Base-by-base conservation (phyloP, 768 basidiomycete genomes). In the Hemileccinum rubropunctum region DNA sequence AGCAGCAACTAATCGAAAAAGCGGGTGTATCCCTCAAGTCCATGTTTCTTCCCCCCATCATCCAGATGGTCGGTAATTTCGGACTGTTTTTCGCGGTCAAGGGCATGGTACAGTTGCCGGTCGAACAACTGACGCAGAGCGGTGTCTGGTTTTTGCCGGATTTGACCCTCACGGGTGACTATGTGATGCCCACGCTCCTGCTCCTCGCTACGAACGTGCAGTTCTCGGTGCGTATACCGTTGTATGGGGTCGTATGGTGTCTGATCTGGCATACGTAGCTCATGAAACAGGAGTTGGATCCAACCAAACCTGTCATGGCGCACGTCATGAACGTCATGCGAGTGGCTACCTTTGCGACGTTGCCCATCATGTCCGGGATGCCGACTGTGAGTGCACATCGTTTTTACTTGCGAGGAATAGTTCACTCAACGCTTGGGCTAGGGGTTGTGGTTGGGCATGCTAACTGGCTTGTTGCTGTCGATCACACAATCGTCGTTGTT, bases 1-100 rank as follows among this genome's bases (percentile, higher is more conserved):
- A 81, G 55, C 69, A 71, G 51, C 59, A 72, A 38, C 67, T 93
- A 30, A 83, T 88, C 63, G 66, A 75, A 50, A 77, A 83, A 47
- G 78, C 88, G 8, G 82, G 85, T 21, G 82, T 91, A 41, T 81
- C 76, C 57, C 76, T 88, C 49, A 53, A 71, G 13, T 73, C 75
- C 35, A 71, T 83, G 54, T 53, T 86, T n/a, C 44, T 81, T 14
- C 71, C 76, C 47, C 80, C 81, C 8, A 50, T 93, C 47, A 58
- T 86, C 1, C 93, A 95, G 67, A 63, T 92, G 18, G 83, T 90
- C 1, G 73, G 92, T 37, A 84, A 87, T 40, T 69, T 97, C 28
- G 83, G 85, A 13, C 70, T 91, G 71, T 98, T 98, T 77, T 85
- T 92, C 57, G 91, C 81, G 15, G 65, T 95, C 48, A 82, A 82